Base-by-base conservation (phyloP, 495 filamentous ascomycete genomes). In the Pyrenula massariospora region DNA sequence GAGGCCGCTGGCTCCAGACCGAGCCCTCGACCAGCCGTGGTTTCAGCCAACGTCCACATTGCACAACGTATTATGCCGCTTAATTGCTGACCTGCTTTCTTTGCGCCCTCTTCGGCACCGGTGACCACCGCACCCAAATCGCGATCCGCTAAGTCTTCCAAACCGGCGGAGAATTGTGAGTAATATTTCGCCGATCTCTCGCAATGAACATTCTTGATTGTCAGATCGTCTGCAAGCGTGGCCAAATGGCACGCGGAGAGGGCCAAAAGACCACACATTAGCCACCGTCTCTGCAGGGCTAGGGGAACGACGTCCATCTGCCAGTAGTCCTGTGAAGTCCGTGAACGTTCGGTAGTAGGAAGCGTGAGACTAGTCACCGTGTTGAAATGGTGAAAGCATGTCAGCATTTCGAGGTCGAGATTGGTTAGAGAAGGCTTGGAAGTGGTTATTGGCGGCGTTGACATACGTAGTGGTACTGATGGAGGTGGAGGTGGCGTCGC, bases 371-470 rank as follows among this genome's bases (percentile, higher is more conserved):
- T 59, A 48, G 59, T 71, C 22, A 65, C 62, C 19, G 59, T 66
- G 54, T 64, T 70, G 48, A 69, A 72, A 54, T 70, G 62, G 57
- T 72, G 62, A 50, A 72, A 68, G 59, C 70, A 72, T 31, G 22
- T 59, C 53, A 70, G 53, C 10, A 59, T 67, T 54, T 68, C 60
- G 36, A 70, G 51, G 58, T 68, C 61, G n/a, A 68, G 25, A 23
- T 60, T 50, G 23, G 52, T 47, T 58, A 11, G 24, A 55, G 57
- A 50, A 52, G 54, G 21, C 12, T 23, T 15, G n/a, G 42, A 15
- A 42, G 15, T 5, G 31, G 15, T 42, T 15, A 42, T 42, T 8
- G 15, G 31, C 5, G 31, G 31, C 31, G 31, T 42, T 15, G 31
- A 42, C 31, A 15, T 15, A 15, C 31, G 53, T 19, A 54, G 52